Evolutionary conservation across 2,329 filamentous ascomycete species (phyloP), one percentile per base, ranked within the genome.

Genomic region (Penicillium fuscoglaucum): DNA sequence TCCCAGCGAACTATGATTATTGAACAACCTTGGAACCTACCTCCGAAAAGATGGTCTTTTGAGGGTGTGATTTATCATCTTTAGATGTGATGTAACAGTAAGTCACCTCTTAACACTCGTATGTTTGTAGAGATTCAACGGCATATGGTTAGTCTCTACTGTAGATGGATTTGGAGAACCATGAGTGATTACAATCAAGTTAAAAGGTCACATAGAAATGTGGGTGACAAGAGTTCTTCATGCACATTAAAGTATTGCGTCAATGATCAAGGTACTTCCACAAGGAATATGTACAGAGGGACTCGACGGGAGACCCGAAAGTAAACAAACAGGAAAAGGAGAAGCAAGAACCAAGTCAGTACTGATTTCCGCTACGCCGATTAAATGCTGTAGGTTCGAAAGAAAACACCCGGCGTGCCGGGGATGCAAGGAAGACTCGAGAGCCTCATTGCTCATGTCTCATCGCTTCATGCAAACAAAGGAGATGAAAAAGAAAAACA

Each of bases 381-480:
- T 66, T 67, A 68, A 67, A 68, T 68, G 66, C 61, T 54, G 60
- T 62, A 61, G 57, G 45, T 55, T 61, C 45, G 46, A 61, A 59
- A 58, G 43, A 60, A 55, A 40, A 55, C 54, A 44, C 49, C 59
- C 43, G 24, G 55, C 45, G 51, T 48, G n/a, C 41, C 53, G 39
- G 49, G 31, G n/a, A 56, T 50, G 48, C 48, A 61, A 57, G 56
- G 55, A 58, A 64, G 52, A 63, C 63, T 56, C 55, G 44, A 61
- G 48, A 53, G 51, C n/a, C 59, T 54, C 59, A 55, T 58, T 67
- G 64, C 66, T 68, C 66, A 59, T 68, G 57, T 62, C 66, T 65
- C 66, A 57, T 68, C 62, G 60, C 63, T 62, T 68, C 66, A 61
- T 68, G 59, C 59, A 63, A 45, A 67, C 60, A 59, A 64, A 60